Evolutionary conservation across 306 rosid species (phyloP).

Genomic region (Trichosanthes cucumerina): DNA sequence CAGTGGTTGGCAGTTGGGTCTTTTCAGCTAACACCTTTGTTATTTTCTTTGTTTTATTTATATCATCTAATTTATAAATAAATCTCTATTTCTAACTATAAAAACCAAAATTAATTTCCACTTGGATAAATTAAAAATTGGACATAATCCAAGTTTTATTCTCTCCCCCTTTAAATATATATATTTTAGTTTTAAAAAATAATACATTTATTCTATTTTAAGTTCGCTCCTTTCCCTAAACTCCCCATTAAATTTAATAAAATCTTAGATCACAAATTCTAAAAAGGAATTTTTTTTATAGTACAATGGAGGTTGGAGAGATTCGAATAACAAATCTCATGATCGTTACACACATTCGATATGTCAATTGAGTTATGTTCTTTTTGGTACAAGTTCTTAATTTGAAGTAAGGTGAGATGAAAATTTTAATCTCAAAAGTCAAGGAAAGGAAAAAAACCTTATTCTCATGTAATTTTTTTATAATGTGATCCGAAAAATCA

Average conservation of each 20-base stretch:
- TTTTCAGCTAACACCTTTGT: constrained; percentile 26
- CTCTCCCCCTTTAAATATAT: background rate
- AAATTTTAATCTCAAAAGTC: background rate
- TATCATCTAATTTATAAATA: background rate
- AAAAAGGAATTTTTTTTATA: no score
- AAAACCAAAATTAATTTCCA: background rate
- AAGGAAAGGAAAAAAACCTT: no score
- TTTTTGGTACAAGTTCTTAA: background rate
- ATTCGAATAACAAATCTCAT: no score
- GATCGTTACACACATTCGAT: no score
- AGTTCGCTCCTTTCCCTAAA: background rate
- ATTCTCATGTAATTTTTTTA: no score
- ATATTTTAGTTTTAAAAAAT: background rate
- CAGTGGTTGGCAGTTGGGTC: constrained; percentile 57
- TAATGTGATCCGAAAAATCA: no score
- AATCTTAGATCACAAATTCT: background rate
- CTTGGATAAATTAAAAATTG: background rate
- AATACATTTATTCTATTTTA: background rate
- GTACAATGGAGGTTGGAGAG: no score
- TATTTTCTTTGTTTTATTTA: constrained; percentile 1
- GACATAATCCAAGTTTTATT: background rate
- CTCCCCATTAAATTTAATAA: background rate
- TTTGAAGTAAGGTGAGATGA: background rate
- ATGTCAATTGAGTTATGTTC: no score
- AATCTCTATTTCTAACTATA: background rate